These are phyloP conservation scores for Leccinum pseudoinsigne DNA, from an alignment of 1,284 basidiomycete species.

Conservation along the genomic window DNA sequence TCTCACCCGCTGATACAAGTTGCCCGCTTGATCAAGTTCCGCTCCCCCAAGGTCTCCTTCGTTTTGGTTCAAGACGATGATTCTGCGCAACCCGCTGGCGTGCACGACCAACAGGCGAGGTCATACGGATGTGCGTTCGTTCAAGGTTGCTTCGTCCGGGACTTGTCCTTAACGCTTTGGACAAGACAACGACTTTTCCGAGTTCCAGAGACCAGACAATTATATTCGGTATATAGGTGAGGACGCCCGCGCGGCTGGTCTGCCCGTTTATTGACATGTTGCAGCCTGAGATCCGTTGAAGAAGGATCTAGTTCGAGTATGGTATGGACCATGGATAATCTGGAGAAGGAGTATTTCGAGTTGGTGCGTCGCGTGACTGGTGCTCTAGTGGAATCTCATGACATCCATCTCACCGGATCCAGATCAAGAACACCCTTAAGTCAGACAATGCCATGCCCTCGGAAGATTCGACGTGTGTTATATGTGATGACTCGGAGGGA, in stretches of 20 bases:
- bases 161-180: conserved; percentile 11
- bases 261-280: conserved; percentile 10
- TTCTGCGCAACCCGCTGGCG: conserved; percentile 53
- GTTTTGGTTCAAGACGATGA: conserved; percentile 58
- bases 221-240: conserved; percentile 90
- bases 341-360: conserved; percentile 99
- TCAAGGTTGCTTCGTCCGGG: conserved; percentile 1
- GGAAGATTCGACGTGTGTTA: conserved; percentile 94
- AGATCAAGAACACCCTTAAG: conserved; percentile 93
- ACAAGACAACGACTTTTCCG: conserved; percentile 77
- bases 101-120: conserved; percentile 52
- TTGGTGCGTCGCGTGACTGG: conserved; percentile 55
- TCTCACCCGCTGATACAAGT: conserved; percentile 34
- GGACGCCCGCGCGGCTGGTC: conserved; percentile 16
- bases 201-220: conserved; percentile 76
- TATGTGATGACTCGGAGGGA: conserved; percentile 98
- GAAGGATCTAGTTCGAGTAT: conserved; percentile 92
- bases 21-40: conserved; percentile 36
- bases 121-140: conserved; percentile 58
- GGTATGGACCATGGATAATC: conserved; percentile 98
- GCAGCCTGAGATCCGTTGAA: conserved; percentile 80
- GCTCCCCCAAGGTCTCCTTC: conserved; percentile 58
- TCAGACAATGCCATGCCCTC: conserved; percentile 80
- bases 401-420: not conserved
- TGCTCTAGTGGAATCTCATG: not conserved